Evolutionary conservation across 306 rosid species (phyloP), one percentile per base, ranked within the genome.

Genomic region (Hippophae tibetana): DNA sequence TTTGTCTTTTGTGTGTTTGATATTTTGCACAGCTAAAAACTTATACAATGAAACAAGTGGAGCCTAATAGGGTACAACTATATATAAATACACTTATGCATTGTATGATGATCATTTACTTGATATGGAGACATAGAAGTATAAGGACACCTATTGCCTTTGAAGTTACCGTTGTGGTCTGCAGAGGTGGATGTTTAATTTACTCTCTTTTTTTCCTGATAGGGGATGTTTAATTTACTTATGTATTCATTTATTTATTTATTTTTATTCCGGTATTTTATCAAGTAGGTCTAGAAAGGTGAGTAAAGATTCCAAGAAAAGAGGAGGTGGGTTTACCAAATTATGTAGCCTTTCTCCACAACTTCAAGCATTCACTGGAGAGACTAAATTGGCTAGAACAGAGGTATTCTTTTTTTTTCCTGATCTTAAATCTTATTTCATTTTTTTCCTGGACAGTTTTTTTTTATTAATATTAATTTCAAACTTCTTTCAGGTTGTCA

Each of bases 271-370:
- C 41, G 53, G 52, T 54, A 47, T 47, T 47, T 61, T 64, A 18
- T 67, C 52, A 56, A 61, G 41, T 57, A 61, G 68, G 56, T 56
- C 68, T 49, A 40, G 63, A 14, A 61, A 73, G 55, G 72, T 13
- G 42, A 69, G 67, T 50, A 67, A 73, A 57, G 64, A 23, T 50
- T 60, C 55, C 50, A 73, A 73, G 61, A 73, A 62, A 49, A 58
- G 69, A 61, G 58, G 71, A 42, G 77, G 77, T 53, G 69, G 69
- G 5, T 69, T 74, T 60, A 58, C 64, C 50, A 69, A 74, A 65
- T 31, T 69, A 50, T 65, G 75, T 23, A 60, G 75, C 65, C 79
- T 75, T 51, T 75, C 79, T 65, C 79, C 72, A 49, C 72, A 75
- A 64, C 79, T 75, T 75, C 79, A 69, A 46, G 26, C 53, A 23